A percentile compares a stretch with the other conserved stretches of the same genome.
Evolutionary conservation across 1,139 yeast species (phyloP).

Genomic region (Candida mesenterica): DNA sequence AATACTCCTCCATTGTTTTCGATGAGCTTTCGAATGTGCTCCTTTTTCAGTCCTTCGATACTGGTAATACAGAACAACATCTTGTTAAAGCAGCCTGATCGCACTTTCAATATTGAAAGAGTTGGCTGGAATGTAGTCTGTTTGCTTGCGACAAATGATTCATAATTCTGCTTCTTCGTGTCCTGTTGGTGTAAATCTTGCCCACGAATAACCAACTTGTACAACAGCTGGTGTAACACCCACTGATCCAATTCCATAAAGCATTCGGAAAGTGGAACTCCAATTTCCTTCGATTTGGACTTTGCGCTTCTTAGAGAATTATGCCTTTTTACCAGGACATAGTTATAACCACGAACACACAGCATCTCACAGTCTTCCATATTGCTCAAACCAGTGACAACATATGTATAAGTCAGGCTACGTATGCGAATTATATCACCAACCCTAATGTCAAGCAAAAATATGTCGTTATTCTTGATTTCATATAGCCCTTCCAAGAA

Average conservation of each 20-base stretch:
- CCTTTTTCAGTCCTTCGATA: constrained; percentile 34
- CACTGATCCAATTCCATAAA: constrained; percentile 43
- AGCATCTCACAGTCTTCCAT: constrained; percentile 24
- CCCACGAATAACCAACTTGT: constrained; percentile 10
- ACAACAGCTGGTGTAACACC: constrained; percentile 38
- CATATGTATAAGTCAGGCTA: constrained; percentile 23
- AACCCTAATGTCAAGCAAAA: constrained; percentile 34
- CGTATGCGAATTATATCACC: constrained; percentile 31
- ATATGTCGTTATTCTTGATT: constrained; percentile 30
- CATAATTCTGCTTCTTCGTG: constrained; percentile 2
- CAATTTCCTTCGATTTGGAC: constrained; percentile 14
- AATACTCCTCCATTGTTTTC: constrained; percentile 53
- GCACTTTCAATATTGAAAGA: not conserved
- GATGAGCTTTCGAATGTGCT: constrained; percentile 34
- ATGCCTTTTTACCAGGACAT: constrained; percentile 37
- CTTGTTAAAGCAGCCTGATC: constrained; percentile 16
- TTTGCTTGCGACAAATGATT: constrained; percentile 8
- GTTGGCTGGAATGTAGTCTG: constrained; percentile 10
- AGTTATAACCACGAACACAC: constrained; percentile 61
- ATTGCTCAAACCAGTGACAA: constrained; percentile 44
- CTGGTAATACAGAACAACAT: constrained; percentile 39
- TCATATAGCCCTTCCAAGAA: constrained; percentile 33
- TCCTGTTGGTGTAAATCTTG: constrained; percentile 9
- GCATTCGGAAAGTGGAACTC: constrained; percentile 17
- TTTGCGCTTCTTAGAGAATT: constrained; percentile 15